Evolutionary conservation across 306 rosid genomes (phyloP).

Genomic region (Mimosa bimucronata): DNA sequence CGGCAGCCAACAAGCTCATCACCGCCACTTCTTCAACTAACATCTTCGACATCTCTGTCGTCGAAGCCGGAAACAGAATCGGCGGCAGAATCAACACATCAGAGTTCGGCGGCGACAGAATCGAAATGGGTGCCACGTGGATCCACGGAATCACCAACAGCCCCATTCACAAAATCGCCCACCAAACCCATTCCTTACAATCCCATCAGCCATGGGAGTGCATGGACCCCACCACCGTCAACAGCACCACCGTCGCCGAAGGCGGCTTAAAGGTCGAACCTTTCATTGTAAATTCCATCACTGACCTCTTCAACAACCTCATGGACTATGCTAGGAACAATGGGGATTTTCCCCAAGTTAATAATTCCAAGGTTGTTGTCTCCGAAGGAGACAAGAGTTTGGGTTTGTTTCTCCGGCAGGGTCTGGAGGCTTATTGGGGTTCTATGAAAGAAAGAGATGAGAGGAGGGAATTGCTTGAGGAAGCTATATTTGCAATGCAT

Average conservation of each 20-base stretch:
- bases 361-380: not conserved
- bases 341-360: not conserved
- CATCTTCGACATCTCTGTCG: slow-evolving; percentile 75
- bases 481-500: slow-evolving; percentile 76
- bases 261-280: slow-evolving; percentile 56
- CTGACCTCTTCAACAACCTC: slow-evolving; percentile 67
- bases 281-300: slow-evolving; percentile 62
- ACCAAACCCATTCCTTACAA: slow-evolving; percentile 63
- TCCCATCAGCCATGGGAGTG: slow-evolving; percentile 95
- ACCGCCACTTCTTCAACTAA: slow-evolving; percentile 54
- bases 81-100: slow-evolving; percentile 95
- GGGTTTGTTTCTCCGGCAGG: slow-evolving; percentile 69
- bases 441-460: slow-evolving; percentile 36
- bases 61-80: slow-evolving; percentile 85
- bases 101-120: slow-evolving; percentile 86
- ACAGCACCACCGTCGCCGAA: slow-evolving; percentile 82
- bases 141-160: slow-evolving; percentile 96
- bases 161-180: slow-evolving; percentile 81
- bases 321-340: slow-evolving; percentile 70
- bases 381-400: slow-evolving; percentile 48
- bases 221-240: slow-evolving; percentile 64
- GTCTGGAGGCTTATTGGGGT: slow-evolving; percentile 63
- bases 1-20: slow-evolving; percentile 90
- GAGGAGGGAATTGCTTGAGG: slow-evolving; percentile 53
- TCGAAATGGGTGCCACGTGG: slow-evolving; percentile 99